Evolutionary conservation across 768 basidiomycete genomes (phyloP).

Genomic region (Pisolithus orientalis): DNA sequence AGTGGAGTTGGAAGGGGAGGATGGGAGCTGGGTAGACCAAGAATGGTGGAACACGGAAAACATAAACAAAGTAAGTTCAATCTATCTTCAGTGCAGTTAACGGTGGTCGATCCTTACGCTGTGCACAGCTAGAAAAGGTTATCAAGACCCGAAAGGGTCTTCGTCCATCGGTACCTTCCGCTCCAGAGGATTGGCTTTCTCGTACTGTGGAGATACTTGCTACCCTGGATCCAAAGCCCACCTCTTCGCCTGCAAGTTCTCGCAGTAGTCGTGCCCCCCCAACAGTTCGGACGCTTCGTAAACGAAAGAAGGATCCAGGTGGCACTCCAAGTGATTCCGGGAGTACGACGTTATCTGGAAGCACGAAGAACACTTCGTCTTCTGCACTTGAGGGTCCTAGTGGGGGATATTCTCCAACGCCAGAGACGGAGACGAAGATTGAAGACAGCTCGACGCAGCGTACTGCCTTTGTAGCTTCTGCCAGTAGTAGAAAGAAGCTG

Average conservation of each 20-base stretch:
- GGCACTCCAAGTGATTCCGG: slow-evolving; percentile 1
- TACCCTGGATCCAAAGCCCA: slow-evolving; percentile 8
- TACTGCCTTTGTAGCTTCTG: slow-evolving; percentile 1
- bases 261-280: slow-evolving; percentile 19
- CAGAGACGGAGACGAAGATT: background rate
- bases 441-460: background rate
- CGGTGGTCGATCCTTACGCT: background rate
- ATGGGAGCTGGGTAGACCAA: slow-evolving; percentile 27
- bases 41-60: slow-evolving; percentile 65
- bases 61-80: slow-evolving; percentile 43
- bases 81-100: background rate
- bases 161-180: slow-evolving; percentile 23
- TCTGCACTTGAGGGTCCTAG: background rate
- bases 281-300: slow-evolving; percentile 45
- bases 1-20: slow-evolving; percentile 15
- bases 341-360: slow-evolving; percentile 7
- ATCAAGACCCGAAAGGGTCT: slow-evolving; percentile 56
- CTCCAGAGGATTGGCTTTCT: slow-evolving; percentile 51
- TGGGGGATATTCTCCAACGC: background rate
- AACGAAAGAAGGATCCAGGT: slow-evolving; percentile 31
- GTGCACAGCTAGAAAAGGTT: slow-evolving; percentile 53
- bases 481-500: slow-evolving; percentile 35
- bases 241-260: slow-evolving; percentile 1
- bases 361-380: background rate
- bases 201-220: slow-evolving; percentile 35